These are phyloP conservation scores for Staphylotrichum longicolle DNA, from an alignment of 495 filamentous ascomycete species.

Conservation along the genomic window DNA sequence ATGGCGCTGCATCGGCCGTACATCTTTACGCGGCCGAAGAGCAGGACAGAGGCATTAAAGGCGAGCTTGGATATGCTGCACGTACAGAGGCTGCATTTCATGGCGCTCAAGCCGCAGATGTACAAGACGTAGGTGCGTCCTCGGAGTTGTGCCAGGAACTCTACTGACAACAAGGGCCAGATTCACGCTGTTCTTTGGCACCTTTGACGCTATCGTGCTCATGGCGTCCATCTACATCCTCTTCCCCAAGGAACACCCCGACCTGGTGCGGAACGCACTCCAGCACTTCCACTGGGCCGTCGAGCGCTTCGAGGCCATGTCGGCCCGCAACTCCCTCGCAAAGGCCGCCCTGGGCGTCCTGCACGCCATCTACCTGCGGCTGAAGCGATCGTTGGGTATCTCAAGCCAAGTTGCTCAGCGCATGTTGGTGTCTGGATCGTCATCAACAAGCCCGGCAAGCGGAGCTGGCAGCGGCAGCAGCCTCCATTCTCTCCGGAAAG, in stretches of 20 bases:
- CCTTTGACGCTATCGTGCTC: conserved; percentile 62
- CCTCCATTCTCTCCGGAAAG: not conserved
- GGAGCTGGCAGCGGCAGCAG: conserved; percentile 2
- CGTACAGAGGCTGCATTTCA: conserved; percentile 52
- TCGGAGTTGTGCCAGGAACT: not conserved
- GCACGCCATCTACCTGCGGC: conserved; percentile 44
- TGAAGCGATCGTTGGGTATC: conserved; percentile 44
- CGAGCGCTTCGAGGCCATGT: conserved; percentile 52
- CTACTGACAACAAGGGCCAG: conserved; percentile 5
- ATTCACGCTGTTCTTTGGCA: conserved; percentile 54
- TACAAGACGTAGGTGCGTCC: conserved; percentile 48
- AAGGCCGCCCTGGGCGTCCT: conserved; percentile 52
- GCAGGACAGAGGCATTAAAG: conserved; percentile 52
- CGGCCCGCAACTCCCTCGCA: conserved; percentile 50
- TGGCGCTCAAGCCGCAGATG: conserved; percentile 47
- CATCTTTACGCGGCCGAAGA: conserved; percentile 55
- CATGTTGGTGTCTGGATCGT: conserved; percentile 2
- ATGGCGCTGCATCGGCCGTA: conserved; percentile 63
- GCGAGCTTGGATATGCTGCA: conserved; percentile 55
- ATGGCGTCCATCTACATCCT: conserved; percentile 58
- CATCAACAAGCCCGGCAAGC: not conserved
- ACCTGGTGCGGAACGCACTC: conserved; percentile 42
- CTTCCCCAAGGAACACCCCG: conserved; percentile 49
- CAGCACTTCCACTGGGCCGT: conserved; percentile 55
- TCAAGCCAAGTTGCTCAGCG: conserved; percentile 15